Evolutionary conservation across 352 stramenopile genomes (phyloP).

Genomic region (Thalassiosira mediterranea): DNA sequence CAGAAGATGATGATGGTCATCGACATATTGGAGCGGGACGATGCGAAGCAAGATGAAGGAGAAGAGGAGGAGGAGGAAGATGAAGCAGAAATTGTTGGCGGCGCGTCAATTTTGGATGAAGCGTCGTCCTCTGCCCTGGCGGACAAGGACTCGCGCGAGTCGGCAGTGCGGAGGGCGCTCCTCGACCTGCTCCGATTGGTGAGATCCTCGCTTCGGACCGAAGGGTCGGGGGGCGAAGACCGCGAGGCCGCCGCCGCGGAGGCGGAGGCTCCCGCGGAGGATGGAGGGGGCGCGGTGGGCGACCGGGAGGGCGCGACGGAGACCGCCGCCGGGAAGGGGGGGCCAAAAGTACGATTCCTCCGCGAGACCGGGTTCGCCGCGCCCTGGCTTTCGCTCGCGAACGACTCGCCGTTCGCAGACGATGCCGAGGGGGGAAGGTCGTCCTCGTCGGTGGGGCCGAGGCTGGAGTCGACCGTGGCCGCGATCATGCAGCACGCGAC

Average conservation of each 20-base stretch:
- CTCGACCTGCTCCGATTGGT: constrained; percentile 34
- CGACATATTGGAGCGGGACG: constrained; percentile 15
- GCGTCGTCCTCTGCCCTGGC: constrained; percentile 10
- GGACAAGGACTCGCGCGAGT: constrained; percentile 30
- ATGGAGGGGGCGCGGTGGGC: background rate
- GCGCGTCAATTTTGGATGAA: constrained; percentile 3
- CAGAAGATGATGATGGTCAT: constrained; percentile 9
- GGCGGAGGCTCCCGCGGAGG: background rate
- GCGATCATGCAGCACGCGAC: constrained; percentile 67
- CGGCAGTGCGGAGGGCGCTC: constrained; percentile 17
- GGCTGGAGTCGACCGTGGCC: constrained; percentile 46
- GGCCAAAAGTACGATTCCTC: too few species aligned
- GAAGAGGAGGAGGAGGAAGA: constrained; percentile 11
- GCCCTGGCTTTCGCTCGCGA: constrained; percentile 34
- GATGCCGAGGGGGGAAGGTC: constrained; percentile 25
- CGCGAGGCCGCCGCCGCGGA: background rate
- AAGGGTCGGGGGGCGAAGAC: background rate
- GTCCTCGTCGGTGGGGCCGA: constrained; percentile 48
- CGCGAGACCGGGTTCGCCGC: constrained; percentile 10
- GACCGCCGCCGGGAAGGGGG: too few species aligned
- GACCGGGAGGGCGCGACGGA: too few species aligned
- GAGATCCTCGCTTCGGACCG: constrained; percentile 19
- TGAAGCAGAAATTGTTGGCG: background rate
- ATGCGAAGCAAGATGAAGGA: constrained; percentile 18
- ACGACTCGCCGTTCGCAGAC: constrained; percentile 70